phyloP scores from a whole-genome alignment of 495 filamentous ascomycete species.

The Neurospora tetrasperma region DNA sequence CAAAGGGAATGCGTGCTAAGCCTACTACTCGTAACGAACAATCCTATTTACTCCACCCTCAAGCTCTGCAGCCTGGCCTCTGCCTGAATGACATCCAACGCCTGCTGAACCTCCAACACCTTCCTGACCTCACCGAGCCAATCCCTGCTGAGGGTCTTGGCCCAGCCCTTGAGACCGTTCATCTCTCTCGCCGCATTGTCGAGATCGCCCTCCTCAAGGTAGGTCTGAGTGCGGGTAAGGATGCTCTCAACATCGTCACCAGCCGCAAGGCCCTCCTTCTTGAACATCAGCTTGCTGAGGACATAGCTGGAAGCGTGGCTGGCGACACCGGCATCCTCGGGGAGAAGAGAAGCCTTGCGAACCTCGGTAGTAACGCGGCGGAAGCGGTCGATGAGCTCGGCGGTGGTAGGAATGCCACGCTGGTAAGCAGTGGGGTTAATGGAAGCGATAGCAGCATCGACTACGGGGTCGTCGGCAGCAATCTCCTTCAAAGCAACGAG shows the following conservation, averaged over 20 bases:
- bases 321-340: slow-evolving; percentile 86
- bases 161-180: slow-evolving; percentile 86
- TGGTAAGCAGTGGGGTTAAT: slow-evolving; percentile 94
- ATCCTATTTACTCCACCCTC: slow-evolving; percentile 37
- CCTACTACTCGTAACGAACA: slow-evolving; percentile 2
- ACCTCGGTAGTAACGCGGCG: slow-evolving; percentile 88
- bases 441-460: slow-evolving; percentile 82
- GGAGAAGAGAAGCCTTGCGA: slow-evolving; percentile 82
- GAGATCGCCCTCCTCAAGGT: slow-evolving; percentile 82
- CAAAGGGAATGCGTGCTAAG: not conserved
- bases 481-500: slow-evolving; percentile 91
- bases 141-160: slow-evolving; percentile 82
- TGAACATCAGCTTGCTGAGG: slow-evolving; percentile 86
- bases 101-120: slow-evolving; percentile 90
- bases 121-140: slow-evolving; percentile 83
- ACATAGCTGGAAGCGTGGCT: slow-evolving; percentile 82
- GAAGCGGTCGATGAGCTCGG: slow-evolving; percentile 90
- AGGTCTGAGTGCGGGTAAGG: slow-evolving; percentile 73
- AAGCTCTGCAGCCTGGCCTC: slow-evolving; percentile 54
- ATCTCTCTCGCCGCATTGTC: slow-evolving; percentile 90
- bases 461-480: slow-evolving; percentile 67
- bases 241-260: slow-evolving; percentile 94
- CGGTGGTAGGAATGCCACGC: slow-evolving; percentile 69
- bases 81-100: slow-evolving; percentile 64
- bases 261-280: slow-evolving; percentile 74